These are phyloP conservation scores for Crepidotus variabilis DNA, from an alignment of 768 basidiomycete species.

Conservation along the genomic window DNA sequence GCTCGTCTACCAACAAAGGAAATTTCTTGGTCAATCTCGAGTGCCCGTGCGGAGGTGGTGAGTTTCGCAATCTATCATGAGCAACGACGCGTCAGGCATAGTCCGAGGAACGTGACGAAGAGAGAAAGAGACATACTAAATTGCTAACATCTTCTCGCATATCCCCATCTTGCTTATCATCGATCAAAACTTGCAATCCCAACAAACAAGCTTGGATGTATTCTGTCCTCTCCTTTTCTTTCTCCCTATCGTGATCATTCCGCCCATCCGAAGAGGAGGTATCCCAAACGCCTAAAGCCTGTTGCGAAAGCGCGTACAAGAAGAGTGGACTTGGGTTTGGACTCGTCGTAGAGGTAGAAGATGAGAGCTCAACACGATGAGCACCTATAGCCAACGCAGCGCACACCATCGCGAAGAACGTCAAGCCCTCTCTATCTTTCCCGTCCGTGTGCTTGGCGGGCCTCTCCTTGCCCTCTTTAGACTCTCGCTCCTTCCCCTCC, in stretches of 20 bases:
- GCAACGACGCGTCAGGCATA: constrained; percentile 1
- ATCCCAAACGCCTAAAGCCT: constrained; percentile 36
- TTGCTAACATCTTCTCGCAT: constrained; percentile 31
- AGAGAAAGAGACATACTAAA: constrained; percentile 33
- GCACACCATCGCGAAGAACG: constrained; percentile 57
- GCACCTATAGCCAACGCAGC: constrained; percentile 61
- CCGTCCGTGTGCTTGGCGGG: no score
- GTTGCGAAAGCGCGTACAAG: constrained; percentile 33
- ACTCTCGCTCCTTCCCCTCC: neutral
- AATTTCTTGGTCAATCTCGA: constrained; percentile 56
- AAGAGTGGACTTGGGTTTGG: constrained; percentile 21
- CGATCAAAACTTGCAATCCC: constrained; percentile 40
- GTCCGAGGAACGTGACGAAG: neutral
- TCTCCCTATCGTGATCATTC: neutral
- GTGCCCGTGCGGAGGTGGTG: constrained; percentile 58
- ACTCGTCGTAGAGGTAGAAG: constrained; percentile 3
- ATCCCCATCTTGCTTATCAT: constrained; percentile 5
- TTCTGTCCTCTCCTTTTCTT: constrained; percentile 39
- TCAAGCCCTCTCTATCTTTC: constrained; percentile 17
- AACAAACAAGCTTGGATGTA: constrained; percentile 56
- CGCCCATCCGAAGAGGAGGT: constrained; percentile 13
- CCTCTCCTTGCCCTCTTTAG: neutral
- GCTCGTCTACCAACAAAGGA: neutral
- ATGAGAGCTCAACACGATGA: constrained; percentile 6
- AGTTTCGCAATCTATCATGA: constrained; percentile 58